Evolutionary conservation across 768 basidiomycete species (phyloP).

Genomic region (Polyporus arcularius): DNA sequence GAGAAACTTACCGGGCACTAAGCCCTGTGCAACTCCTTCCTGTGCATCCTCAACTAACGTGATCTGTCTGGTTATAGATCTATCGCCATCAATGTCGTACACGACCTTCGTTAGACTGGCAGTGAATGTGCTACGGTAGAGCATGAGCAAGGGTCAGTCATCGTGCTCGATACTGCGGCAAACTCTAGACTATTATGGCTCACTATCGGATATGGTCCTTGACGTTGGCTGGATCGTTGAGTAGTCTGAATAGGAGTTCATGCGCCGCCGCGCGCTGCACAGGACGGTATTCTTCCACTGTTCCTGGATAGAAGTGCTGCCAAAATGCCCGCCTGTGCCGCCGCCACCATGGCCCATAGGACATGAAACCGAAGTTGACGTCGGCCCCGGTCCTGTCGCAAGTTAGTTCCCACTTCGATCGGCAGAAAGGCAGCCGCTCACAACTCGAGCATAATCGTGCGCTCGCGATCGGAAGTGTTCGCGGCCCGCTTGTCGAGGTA

Average conservation of each 20-base stretch:
- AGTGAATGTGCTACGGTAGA: constrained; percentile 2
- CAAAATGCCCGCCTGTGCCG: constrained; percentile 13
- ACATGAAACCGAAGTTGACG: not conserved
- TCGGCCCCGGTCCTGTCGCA: constrained; percentile 7
- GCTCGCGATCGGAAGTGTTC: constrained; percentile 15
- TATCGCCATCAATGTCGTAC: constrained; percentile 9
- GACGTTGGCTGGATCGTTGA: not conserved
- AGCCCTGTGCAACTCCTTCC: not conserved
- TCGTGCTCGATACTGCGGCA: too few relatives aligned
- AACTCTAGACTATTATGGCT: not conserved
- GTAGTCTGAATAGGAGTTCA: not conserved
- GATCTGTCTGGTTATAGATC: not conserved
- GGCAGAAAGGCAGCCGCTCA: not conserved
- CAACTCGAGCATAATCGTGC: not conserved
- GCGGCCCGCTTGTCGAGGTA: constrained; percentile 7
- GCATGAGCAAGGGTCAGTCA: not conserved
- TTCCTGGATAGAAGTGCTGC: constrained; percentile 3
- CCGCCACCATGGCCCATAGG: constrained; percentile 15
- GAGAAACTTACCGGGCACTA: constrained; percentile 25
- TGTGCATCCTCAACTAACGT: constrained; percentile 10
- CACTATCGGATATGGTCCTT: constrained; percentile 6
- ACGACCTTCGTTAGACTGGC: constrained; percentile 15
- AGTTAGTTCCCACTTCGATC: not conserved
- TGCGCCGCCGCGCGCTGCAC: not conserved
- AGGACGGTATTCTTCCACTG: not conserved